Conservation (phyloP, 2,329 filamentous ascomycete species). For the Anisogramma anomala region DNA sequence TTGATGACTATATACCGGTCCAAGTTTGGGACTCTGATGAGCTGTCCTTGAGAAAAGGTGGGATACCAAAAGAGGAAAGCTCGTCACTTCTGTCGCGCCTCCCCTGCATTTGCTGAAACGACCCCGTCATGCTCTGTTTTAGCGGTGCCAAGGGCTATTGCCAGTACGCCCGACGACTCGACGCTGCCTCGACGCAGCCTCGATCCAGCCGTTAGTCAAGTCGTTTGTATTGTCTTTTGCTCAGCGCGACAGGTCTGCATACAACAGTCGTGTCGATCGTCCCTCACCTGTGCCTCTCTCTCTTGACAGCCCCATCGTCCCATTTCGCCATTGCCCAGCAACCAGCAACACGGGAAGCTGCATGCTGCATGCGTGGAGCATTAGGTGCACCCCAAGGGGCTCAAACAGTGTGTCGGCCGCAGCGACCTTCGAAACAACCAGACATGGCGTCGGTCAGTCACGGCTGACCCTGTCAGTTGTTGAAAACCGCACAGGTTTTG, state of each 20-base stretch:
- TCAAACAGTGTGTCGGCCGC: constrained; percentile 11
- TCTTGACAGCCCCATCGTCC: not conserved
- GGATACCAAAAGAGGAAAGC: no score
- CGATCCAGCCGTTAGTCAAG: no score
- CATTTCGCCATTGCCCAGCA: not conserved
- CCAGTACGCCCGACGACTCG: not conserved
- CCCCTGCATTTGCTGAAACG: constrained; percentile 14
- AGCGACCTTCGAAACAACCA: constrained; percentile 3
- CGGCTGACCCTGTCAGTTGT: not conserved
- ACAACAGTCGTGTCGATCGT: not conserved
- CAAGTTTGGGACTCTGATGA: no score
- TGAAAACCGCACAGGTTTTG: not conserved
- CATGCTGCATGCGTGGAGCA: not conserved
- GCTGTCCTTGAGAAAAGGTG: no score
- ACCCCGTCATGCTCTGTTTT: not conserved
- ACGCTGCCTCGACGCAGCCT: no score
- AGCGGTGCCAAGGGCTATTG: not conserved
- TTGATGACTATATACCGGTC: no score
- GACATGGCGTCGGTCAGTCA: not conserved
- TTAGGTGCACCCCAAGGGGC: constrained; percentile 8
- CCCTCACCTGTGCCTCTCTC: no score
- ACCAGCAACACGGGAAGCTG: not conserved
- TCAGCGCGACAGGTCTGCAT: not conserved
- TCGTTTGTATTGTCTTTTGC: not conserved
- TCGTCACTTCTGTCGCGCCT: constrained; percentile 9